Base-by-base conservation (phyloP, 1,139 yeast genomes). In the Candida tropicalis region DNA sequence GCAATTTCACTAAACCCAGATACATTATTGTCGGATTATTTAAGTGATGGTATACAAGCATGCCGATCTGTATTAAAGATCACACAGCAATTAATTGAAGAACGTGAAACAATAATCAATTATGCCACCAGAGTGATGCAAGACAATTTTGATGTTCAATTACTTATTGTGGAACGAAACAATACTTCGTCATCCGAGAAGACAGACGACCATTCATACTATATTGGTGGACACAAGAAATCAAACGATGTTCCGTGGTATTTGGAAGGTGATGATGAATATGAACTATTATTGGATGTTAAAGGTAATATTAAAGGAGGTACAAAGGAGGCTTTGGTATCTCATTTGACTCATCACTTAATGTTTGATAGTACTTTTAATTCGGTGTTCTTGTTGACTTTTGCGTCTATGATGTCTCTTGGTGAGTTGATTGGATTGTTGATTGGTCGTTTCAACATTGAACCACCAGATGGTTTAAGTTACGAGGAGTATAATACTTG, bases 381-480 rank as follows among this genome's bases (percentile, higher is more conserved):
- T 56, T 70, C 84, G 8, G 79, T 90, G 0, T 81, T 91, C 67
- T 68, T 91, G 48, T 68, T 84, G 24, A 84, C 95, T 0, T 90
- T 88, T 63, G 74, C 87, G 32, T 83, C 95, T 35, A 87, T 91
- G 59, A 79, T 86, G 67, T 73, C 85, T 1, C 78, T 95, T 1
- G 66, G 76, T 3, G 88, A 83, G 45, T 71, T 93, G 27, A 70
- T 90, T 44, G 77, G 74, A 18, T 63, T 79, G 37, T 68, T 93
- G 47, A 79, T 84, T 27, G 73, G 74, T 28, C 71, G 96, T 41
- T 93, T 84, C 63, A 76, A 84, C 47, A 68, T 82, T 26, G 82
- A 80, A 49, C 95, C 97, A 4, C 97, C 97, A 0, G 96, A 87
- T 55, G 97, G 96, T 0, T 68, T 93, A 48, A 81, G 87, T 43